Evolutionary conservation across 1,284 basidiomycete genomes (phyloP).

Genomic region (Hemileia vastatrix): DNA sequence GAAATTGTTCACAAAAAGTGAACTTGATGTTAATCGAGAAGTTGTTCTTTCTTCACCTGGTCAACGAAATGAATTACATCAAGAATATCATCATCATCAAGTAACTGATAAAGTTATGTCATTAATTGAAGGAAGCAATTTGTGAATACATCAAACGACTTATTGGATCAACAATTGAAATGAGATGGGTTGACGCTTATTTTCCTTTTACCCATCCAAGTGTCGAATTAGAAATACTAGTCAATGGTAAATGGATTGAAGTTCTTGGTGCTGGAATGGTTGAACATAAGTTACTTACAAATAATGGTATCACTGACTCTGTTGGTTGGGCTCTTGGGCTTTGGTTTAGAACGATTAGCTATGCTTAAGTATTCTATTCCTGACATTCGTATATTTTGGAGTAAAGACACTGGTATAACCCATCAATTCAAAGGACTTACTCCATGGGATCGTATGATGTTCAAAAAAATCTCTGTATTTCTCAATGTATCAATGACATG

Average conservation of each 20-base stretch:
- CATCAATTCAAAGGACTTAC: conserved; percentile 76
- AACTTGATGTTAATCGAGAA: conserved; percentile 59
- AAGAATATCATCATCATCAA: conserved; percentile 67
- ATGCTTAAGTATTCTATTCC: conserved; percentile 97
- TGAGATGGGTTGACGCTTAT: conserved; percentile 94
- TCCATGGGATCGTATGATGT: conserved; percentile 60
- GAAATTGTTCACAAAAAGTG: conserved; percentile 98
- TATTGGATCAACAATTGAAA: conserved; percentile 57
- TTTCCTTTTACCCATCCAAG: conserved; percentile 97
- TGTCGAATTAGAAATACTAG: conserved; percentile 96
- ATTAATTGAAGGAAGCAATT: conserved; percentile 42
- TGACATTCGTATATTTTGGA: conserved; percentile 98
- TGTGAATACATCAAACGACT: conserved; percentile 46
- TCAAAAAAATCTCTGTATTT: too few species aligned
- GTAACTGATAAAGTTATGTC: too few species aligned
- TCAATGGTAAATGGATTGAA: conserved; percentile 91
- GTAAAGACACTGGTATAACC: conserved; percentile 75
- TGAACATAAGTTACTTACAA: conserved; percentile 56
- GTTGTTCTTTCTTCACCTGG: conserved; percentile 36
- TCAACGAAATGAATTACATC: too few species aligned
- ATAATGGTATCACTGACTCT: conserved; percentile 63
- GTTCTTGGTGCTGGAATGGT: conserved; percentile 90
- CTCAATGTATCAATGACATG: too few species aligned
- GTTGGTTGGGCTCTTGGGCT: conserved; percentile 96
- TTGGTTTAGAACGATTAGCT: conserved; percentile 91